phyloP scores from a whole-genome alignment of 1,284 basidiomycete species.

The Cryptococcus sp. region DNA sequence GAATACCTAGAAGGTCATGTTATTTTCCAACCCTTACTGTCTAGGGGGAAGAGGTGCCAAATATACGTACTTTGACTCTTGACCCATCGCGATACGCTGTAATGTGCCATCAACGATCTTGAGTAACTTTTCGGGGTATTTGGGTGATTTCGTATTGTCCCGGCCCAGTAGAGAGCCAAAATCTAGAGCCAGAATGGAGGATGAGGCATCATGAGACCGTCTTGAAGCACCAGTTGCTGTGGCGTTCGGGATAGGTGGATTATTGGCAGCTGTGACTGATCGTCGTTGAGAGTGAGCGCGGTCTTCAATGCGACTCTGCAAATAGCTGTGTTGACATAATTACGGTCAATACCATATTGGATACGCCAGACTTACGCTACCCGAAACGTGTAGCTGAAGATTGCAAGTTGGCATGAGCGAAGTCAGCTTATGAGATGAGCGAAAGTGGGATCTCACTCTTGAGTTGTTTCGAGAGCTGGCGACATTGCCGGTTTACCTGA shows the following conservation, averaged over 20 bases:
- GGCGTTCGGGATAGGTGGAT: background rate
- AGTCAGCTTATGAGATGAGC: too few relatives aligned
- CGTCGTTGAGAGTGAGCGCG: constrained; percentile 9
- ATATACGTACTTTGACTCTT: constrained; percentile 71
- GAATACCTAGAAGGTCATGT: constrained; percentile 63
- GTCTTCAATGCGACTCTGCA: constrained; percentile 30
- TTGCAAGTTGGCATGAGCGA: too few relatives aligned
- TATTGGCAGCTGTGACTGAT: background rate
- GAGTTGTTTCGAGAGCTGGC: too few relatives aligned
- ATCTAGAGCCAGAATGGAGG: constrained; percentile 39
- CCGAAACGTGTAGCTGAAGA: constrained; percentile 37
- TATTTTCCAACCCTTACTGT: too few relatives aligned
- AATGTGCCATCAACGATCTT: constrained; percentile 83
- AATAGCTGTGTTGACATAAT: constrained; percentile 19
- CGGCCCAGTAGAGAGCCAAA: constrained; percentile 38
- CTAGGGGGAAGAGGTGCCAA: background rate
- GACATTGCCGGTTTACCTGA: too few relatives aligned
- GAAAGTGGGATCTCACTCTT: too few relatives aligned
- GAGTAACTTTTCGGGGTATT: constrained; percentile 88
- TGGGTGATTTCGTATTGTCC: constrained; percentile 65
- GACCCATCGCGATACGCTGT: constrained; percentile 87
- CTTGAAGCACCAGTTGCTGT: background rate
- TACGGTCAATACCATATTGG: background rate
- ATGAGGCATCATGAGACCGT: constrained; percentile 18
- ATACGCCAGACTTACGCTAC: constrained; percentile 32